Percentiles rank a stretch among this genome's conserved stretches.
Evolutionary conservation across 1,284 basidiomycete species (phyloP).

Genomic region (Leccinum insolens): DNA sequence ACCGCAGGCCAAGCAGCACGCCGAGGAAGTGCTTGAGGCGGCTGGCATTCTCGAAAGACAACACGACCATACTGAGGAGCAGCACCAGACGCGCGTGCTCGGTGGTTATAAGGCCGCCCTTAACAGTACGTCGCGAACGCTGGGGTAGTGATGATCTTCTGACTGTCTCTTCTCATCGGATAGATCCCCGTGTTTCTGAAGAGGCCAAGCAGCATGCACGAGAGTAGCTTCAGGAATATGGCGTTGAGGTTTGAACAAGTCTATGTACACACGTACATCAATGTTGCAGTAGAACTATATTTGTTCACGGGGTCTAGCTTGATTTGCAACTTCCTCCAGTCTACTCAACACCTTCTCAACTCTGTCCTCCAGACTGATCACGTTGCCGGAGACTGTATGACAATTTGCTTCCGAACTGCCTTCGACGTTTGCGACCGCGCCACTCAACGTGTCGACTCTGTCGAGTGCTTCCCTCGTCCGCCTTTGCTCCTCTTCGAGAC

Average conservation of each 20-base stretch:
- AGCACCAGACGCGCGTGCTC: slow-evolving; percentile 44
- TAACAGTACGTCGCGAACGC: slow-evolving; percentile 37
- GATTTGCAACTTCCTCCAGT: slow-evolving; percentile 29
- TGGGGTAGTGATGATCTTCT: neutral
- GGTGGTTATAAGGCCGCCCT: slow-evolving; percentile 55
- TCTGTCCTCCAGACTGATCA: slow-evolving; percentile 59
- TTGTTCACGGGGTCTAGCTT: slow-evolving; percentile 10
- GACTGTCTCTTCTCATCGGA: slow-evolving; percentile 1
- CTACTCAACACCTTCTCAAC: slow-evolving; percentile 31
- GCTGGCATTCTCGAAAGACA: slow-evolving; percentile 36
- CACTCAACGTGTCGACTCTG: slow-evolving; percentile 61
- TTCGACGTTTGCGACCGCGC: slow-evolving; percentile 73
- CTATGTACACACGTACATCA: neutral
- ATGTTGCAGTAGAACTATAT: neutral
- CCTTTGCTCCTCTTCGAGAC: slow-evolving; percentile 72
- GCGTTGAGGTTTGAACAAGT: slow-evolving; percentile 16
- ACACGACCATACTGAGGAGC: slow-evolving; percentile 36
- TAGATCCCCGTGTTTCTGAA: slow-evolving; percentile 46
- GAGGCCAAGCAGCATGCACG: slow-evolving; percentile 54
- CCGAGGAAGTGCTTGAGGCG: slow-evolving; percentile 45
- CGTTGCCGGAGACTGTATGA: slow-evolving; percentile 68
- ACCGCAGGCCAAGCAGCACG: slow-evolving; percentile 51
- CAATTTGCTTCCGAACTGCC: slow-evolving; percentile 79
- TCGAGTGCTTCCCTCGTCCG: slow-evolving; percentile 54
- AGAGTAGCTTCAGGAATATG: slow-evolving; percentile 41